A percentile compares a stretch with the other conserved stretches of the same genome.
These are phyloP conservation scores for Fusarium sterilihyphosum DNA, from an alignment of 2,329 filamentous ascomycete species.

Conservation along the genomic window DNA sequence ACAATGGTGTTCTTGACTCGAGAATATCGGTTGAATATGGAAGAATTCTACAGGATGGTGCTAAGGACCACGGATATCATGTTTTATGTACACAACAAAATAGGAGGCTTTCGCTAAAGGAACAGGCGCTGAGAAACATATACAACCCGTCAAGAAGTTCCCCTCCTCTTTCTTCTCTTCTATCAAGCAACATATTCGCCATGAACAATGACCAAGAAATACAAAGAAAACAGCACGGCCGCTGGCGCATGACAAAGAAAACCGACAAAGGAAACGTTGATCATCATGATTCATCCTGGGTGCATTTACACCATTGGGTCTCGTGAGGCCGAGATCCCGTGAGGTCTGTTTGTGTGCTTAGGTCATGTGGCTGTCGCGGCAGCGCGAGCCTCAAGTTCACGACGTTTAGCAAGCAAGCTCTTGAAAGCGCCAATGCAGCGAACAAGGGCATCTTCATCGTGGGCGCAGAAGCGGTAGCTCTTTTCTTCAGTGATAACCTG, in stretches of 20 bases:
- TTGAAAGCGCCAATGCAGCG: conserved; percentile 92
- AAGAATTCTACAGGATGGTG: conserved; percentile 7
- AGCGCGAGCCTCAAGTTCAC: conserved; percentile 66
- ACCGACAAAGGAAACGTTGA: conserved; percentile 36
- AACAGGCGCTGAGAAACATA: conserved; percentile 20
- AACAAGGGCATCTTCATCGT: conserved; percentile 83
- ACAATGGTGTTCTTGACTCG: not conserved
- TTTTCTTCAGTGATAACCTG: conserved; percentile 96
- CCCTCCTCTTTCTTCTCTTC: conserved; percentile 24
- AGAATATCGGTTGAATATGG: not conserved
- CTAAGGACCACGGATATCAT: conserved; percentile 32
- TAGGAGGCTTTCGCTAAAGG: conserved; percentile 30
- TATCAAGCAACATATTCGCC: conserved; percentile 12
- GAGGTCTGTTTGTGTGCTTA: not conserved
- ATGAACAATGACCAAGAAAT: conserved; percentile 7
- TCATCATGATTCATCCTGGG: conserved; percentile 39
- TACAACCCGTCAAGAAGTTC: conserved; percentile 15
- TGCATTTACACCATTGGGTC: conserved; percentile 10
- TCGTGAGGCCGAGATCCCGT: not conserved
- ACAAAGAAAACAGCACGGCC: conserved; percentile 8
- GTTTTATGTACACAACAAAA: conserved; percentile 32
- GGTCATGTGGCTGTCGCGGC: conserved; percentile 40
- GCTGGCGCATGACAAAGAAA: conserved; percentile 20
- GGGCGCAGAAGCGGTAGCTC: conserved; percentile 78
- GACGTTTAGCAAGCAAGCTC: conserved; percentile 78